phyloP scores from a whole-genome alignment of 2,329 filamentous ascomycete species.

The Penicillium sp. region DNA sequence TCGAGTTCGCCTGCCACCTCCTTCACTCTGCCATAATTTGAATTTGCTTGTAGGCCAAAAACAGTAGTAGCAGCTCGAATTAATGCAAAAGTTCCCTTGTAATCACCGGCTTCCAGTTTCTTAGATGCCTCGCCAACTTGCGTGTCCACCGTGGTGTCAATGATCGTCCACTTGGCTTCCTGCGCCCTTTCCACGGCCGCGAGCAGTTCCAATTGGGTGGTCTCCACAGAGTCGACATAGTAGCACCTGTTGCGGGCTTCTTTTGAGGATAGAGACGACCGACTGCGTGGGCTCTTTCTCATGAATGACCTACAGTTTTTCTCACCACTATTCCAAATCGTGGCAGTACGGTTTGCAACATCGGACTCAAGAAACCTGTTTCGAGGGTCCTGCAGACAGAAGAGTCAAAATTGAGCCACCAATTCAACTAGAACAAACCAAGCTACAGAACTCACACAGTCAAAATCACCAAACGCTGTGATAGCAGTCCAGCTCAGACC shows the following conservation, averaged over 20 bases:
- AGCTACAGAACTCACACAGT: too few relatives aligned
- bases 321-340: conserved; percentile 59
- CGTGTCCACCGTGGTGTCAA: conserved; percentile 32
- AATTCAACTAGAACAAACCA: too few relatives aligned
- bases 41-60: conserved; percentile 21
- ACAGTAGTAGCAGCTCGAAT: conserved; percentile 18
- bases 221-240: conserved; percentile 57
- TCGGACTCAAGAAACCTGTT: conserved; percentile 55
- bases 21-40: conserved; percentile 21
- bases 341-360: conserved; percentile 50
- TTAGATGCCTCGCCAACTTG: conserved; percentile 15
- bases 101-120: conserved; percentile 23
- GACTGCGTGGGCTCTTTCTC: conserved; percentile 54
- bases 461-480: too few relatives aligned
- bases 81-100: conserved; percentile 23
- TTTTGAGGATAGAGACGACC: conserved; percentile 53
- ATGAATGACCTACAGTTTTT: conserved; percentile 53
- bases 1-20: conserved; percentile 17
- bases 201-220: conserved; percentile 60
- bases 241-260: conserved; percentile 61
- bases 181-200: conserved; percentile 54
- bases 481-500: too few relatives aligned
- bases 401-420: not conserved
- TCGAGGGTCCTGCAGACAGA: conserved; percentile 41
- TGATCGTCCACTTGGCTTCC: conserved; percentile 53